Percentiles rank a stretch among this genome's conserved stretches.
These are phyloP conservation scores for Globisporangium cystogenes DNA, from an alignment of 352 stramenopile species.

Conservation along the genomic window DNA sequence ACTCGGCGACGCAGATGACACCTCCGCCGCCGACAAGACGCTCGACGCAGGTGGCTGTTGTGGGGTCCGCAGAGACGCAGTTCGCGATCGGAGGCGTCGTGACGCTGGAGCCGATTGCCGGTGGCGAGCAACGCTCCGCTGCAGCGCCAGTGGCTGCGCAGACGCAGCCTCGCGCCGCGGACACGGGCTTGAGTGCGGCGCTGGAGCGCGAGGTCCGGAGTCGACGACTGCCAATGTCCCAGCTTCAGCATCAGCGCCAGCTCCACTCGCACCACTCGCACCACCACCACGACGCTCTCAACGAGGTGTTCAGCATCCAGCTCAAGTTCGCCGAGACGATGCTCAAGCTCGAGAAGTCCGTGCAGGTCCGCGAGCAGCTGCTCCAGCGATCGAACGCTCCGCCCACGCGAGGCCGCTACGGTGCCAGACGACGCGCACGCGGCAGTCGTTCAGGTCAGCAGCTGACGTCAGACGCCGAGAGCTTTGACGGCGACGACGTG, in stretches of 20 bases:
- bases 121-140: background rate
- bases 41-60: background rate
- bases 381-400: conserved; percentile 14
- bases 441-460: background rate
- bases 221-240: background rate
- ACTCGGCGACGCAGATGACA: conserved; percentile 10
- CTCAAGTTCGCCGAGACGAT: conserved; percentile 72
- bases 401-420: background rate
- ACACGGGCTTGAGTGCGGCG: background rate
- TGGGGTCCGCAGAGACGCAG: conserved; percentile 16
- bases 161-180: background rate
- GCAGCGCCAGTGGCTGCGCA: background rate
- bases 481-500: conserved; percentile 12
- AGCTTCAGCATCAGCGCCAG: background rate
- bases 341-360: conserved; percentile 59
- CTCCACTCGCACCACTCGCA: conserved; percentile 2
- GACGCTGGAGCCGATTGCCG: conserved; percentile 29
- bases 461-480: conserved; percentile 10
- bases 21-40: background rate
- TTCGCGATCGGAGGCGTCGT: conserved; percentile 62
- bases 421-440: background rate
- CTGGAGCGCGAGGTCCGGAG: background rate
- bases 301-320: conserved; percentile 60
- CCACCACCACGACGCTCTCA: conserved; percentile 27
- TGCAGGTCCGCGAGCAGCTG: conserved; percentile 51